Conservation (phyloP, 371 early-diverging fungal species). For the Capillidium heterosporum region DNA sequence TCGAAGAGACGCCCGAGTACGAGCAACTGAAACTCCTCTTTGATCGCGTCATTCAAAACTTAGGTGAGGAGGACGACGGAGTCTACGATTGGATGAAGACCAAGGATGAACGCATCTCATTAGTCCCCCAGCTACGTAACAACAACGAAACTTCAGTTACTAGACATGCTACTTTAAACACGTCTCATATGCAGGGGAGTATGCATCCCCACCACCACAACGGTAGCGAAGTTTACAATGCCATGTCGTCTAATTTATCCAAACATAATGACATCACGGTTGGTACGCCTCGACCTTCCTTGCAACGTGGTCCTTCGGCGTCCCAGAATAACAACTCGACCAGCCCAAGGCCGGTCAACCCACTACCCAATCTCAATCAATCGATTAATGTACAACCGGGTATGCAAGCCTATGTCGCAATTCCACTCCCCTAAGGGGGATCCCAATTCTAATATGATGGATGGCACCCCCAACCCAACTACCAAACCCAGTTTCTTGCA, state of each 20-base stretch:
- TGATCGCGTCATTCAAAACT: conserved; percentile 55
- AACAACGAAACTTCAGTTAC: not conserved
- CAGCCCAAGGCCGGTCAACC: conserved; percentile 2
- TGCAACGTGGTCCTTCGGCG: conserved; percentile 1
- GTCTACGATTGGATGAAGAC: conserved; percentile 90
- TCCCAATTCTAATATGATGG: no score
- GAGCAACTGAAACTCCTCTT: conserved; percentile 74
- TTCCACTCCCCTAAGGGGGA: no score
- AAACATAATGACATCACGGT: not conserved
- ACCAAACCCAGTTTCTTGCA: no score
- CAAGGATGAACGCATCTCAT: conserved; percentile 17
- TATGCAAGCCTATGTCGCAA: no score
- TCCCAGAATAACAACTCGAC: not conserved
- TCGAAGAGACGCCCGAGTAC: conserved; percentile 96
- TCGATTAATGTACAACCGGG: no score
- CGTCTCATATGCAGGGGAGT: not conserved
- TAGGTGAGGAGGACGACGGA: conserved; percentile 72
- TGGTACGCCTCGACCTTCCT: not conserved
- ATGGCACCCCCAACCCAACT: no score
- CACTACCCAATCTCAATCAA: not conserved
- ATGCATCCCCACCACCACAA: not conserved
- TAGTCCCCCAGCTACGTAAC: not conserved
- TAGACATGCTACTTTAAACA: not conserved
- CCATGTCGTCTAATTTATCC: not conserved
- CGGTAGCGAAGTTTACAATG: not conserved